Evolutionary conservation across 768 basidiomycete species (phyloP).

Genomic region (Suillus bovinus): DNA sequence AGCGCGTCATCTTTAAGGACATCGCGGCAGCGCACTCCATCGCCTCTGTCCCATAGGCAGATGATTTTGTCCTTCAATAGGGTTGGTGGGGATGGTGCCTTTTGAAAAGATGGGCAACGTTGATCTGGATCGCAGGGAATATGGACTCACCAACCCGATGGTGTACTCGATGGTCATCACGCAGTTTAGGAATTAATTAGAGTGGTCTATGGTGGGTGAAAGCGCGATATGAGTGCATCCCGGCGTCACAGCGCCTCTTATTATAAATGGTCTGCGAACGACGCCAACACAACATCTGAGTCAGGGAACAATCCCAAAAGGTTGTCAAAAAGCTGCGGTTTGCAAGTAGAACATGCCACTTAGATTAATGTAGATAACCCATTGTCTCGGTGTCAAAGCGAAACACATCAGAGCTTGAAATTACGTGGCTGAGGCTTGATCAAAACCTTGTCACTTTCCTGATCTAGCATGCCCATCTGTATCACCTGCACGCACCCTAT

Average conservation of each 20-base stretch:
- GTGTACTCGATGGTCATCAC: not conserved
- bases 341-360: not conserved
- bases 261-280: not conserved
- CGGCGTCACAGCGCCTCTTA: not conserved
- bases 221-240: not conserved
- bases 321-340: not conserved
- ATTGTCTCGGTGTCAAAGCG: conserved; percentile 1
- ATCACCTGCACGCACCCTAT: conserved; percentile 69
- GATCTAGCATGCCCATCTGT: conserved; percentile 69
- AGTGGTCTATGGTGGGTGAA: not conserved
- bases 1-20: not conserved
- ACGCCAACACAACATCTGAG: conserved; percentile 4
- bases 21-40: not conserved
- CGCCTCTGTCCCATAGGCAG: conserved; percentile 4
- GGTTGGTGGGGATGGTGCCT: conserved; percentile 2
- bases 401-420: not conserved
- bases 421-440: not conserved
- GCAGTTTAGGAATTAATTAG: not conserved
- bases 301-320: not conserved
- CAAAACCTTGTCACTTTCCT: conserved; percentile 2
- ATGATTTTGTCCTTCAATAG: conserved; percentile 1
- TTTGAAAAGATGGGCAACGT: not conserved
- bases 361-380: not conserved
- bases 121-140: not conserved
- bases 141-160: not conserved